A percentile compares a stretch with the other conserved stretches of the same genome.
These are phyloP conservation scores for Sarocladium oryzae DNA, from an alignment of 2,329 filamentous ascomycete genomes.

Conservation along the genomic window DNA sequence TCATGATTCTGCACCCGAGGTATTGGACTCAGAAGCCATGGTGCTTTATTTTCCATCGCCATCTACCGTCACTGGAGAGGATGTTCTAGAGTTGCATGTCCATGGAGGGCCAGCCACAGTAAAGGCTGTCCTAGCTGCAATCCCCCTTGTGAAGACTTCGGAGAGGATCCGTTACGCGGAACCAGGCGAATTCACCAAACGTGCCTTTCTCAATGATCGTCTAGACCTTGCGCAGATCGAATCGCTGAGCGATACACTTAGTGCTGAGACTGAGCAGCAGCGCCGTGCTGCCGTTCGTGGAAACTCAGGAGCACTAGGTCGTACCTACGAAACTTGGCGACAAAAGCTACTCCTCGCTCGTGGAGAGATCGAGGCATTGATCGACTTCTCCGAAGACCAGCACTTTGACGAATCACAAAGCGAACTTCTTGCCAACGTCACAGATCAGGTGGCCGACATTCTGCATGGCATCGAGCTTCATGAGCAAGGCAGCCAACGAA, in stretches of 20 bases:
- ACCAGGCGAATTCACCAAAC: slow-evolving; percentile 88
- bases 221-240: slow-evolving; percentile 82
- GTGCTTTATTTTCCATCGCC: slow-evolving; percentile 78
- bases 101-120: slow-evolving; percentile 88
- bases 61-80: slow-evolving; percentile 82
- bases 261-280: slow-evolving; percentile 84
- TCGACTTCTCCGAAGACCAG: slow-evolving; percentile 96
- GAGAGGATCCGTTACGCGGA: slow-evolving; percentile 78
- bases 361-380: slow-evolving; percentile 88
- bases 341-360: slow-evolving; percentile 69
- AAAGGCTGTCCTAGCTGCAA: slow-evolving; percentile 74
- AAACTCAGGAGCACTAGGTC: slow-evolving; percentile 61
- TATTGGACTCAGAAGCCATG: slow-evolving; percentile 73
- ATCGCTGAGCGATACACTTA: slow-evolving; percentile 54
- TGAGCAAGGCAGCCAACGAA: slow-evolving; percentile 69
- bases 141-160: slow-evolving; percentile 38
- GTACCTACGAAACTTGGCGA: slow-evolving; percentile 79
- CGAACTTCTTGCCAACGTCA: slow-evolving; percentile 65
- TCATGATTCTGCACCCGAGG: slow-evolving; percentile 30
- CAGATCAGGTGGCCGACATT: slow-evolving; percentile 55
- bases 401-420: slow-evolving; percentile 86
- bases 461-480: slow-evolving; percentile 59
- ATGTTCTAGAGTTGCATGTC: slow-evolving; percentile 88
- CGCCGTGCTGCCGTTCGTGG: slow-evolving; percentile 78
- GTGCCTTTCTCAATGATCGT: slow-evolving; percentile 81